Conservation (phyloP, 2,329 filamentous ascomycete species). For the Colletotrichum zoysiae region DNA sequence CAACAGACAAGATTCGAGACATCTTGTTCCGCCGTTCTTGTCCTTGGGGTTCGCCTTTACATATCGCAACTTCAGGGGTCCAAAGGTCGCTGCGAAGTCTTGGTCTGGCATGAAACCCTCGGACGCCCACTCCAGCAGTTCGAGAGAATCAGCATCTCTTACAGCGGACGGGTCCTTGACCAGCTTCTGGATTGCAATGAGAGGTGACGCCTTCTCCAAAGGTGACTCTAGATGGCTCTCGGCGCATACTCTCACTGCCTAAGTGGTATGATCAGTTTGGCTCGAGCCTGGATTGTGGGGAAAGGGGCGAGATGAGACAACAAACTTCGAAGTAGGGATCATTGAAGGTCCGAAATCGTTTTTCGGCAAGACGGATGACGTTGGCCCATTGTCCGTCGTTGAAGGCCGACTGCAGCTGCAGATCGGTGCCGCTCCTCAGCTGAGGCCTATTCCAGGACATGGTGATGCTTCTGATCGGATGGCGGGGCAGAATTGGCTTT, state of each 20-base stretch:
- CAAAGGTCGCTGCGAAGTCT: slow-evolving; percentile 62
- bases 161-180: slow-evolving; percentile 60
- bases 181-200: slow-evolving; percentile 59
- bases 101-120: slow-evolving; percentile 53
- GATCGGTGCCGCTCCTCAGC: slow-evolving; percentile 64
- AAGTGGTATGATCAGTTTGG: slow-evolving; percentile 7
- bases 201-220: slow-evolving; percentile 58
- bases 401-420: slow-evolving; percentile 68
- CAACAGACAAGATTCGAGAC: slow-evolving; percentile 65
- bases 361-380: slow-evolving; percentile 65
- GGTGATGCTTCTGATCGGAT: slow-evolving; percentile 43
- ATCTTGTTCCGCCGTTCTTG: slow-evolving; percentile 56
- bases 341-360: slow-evolving; percentile 61
- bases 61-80: slow-evolving; percentile 61
- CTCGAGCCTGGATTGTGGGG: neutral
- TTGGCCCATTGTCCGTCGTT: slow-evolving; percentile 66
- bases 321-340: slow-evolving; percentile 69
- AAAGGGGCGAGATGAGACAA: slow-evolving; percentile 4
- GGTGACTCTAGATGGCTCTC: slow-evolving; percentile 66
- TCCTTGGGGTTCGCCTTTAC: slow-evolving; percentile 67
- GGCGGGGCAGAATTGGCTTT: slow-evolving; percentile 43
- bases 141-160: slow-evolving; percentile 64
- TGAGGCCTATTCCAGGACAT: slow-evolving; percentile 48
- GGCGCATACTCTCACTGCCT: slow-evolving; percentile 63
- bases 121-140: slow-evolving; percentile 69